A percentile compares a stretch with the other conserved stretches of the same genome.
phyloP scores from a whole-genome alignment of 192 early-diverging fungal genomes.

The Coemansia sp. region DNA sequence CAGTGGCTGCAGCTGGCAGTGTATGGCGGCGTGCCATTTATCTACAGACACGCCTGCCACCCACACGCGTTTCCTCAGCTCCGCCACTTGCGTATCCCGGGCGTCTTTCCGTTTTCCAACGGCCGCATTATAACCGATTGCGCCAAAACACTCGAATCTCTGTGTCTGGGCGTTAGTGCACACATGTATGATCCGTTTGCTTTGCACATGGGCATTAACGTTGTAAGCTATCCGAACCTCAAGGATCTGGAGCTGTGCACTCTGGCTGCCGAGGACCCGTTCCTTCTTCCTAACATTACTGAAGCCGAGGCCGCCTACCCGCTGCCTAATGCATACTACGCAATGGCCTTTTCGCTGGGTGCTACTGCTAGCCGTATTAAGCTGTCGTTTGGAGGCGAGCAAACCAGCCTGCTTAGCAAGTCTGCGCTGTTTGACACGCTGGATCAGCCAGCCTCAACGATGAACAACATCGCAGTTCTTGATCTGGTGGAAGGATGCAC shows the following conservation, averaged over 20 bases:
- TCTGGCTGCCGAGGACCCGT: not conserved
- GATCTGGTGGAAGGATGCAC: not conserved
- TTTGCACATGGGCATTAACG: not conserved
- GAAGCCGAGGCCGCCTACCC: not conserved
- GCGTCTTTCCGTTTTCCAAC: conserved; percentile 22
- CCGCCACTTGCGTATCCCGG: conserved; percentile 5
- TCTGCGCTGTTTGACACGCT: not conserved
- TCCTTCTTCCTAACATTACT: not conserved
- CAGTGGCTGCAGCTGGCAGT: conserved; percentile 11
- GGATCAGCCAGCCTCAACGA: not conserved
- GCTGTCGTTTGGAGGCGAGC: not conserved
- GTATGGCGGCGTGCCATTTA: conserved; percentile 9
- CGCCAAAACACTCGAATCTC: not conserved
- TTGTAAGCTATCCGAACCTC: not conserved
- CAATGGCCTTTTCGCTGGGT: not conserved
- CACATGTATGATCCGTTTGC: conserved; percentile 1
- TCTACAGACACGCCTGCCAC: not conserved
- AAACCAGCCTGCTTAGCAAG: not conserved
- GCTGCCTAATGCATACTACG: not conserved
- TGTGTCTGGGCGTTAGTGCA: conserved; percentile 10
- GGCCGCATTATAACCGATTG: not conserved
- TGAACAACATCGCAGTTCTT: not conserved
- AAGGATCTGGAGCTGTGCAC: not conserved
- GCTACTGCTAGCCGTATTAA: not conserved
- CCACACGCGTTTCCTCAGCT: conserved; percentile 13